Conservation (phyloP, 345 rosid species). For the Moricandia moricandioides region DNA sequence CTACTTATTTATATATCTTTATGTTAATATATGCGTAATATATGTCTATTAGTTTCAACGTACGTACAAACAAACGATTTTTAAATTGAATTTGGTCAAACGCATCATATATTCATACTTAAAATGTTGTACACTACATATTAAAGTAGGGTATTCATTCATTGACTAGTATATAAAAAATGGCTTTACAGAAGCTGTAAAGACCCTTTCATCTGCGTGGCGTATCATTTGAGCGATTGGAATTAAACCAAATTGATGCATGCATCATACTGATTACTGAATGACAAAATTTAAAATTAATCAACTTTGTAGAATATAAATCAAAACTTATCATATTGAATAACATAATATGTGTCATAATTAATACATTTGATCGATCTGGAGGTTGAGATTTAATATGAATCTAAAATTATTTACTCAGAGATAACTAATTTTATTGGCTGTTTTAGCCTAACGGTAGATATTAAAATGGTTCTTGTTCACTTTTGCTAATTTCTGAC, state of each 20-base stretch:
- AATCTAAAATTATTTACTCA: not conserved
- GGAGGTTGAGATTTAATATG: not conserved
- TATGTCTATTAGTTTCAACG: not conserved
- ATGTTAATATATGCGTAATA: not conserved
- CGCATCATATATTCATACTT: not conserved
- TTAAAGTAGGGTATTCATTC: not conserved
- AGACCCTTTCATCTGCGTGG: conserved; percentile 7
- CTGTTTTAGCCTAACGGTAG: not conserved
- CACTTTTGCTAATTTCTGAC: conserved; percentile 1
- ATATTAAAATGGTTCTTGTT: conserved; percentile 12
- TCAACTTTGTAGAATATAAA: not conserved
- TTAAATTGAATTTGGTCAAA: not conserved
- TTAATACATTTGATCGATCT: not conserved
- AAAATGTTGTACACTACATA: not conserved
- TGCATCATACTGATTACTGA: conserved; percentile 4
- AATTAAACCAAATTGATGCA: not conserved
- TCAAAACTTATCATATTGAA: not conserved
- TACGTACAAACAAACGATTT: conserved; percentile 6
- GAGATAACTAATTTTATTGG: not conserved
- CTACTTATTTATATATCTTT: not conserved
- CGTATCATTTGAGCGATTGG: conserved; percentile 3
- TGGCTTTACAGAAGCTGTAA: not conserved
- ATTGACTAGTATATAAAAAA: not conserved
- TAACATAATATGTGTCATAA: not conserved
- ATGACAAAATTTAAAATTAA: not conserved